Conservation (phyloP, 768 basidiomycete genomes). For the Agrocybe pediades region DNA sequence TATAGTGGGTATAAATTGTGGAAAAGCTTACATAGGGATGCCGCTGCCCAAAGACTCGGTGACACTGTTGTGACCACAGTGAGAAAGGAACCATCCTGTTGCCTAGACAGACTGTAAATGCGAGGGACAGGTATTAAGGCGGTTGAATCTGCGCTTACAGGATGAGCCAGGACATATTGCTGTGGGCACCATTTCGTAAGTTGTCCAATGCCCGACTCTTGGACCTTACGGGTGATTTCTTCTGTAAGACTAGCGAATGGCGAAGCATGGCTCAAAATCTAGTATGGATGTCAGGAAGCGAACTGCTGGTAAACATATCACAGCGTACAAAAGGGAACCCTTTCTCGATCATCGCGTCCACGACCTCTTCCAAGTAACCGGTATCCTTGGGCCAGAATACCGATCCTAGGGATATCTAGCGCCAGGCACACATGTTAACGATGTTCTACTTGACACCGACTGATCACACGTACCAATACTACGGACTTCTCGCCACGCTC, state of each 20-base stretch:
- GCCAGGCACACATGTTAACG: background rate
- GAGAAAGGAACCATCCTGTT: slow-evolving; percentile 10
- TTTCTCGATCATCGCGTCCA: slow-evolving; percentile 7
- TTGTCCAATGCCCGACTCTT: background rate
- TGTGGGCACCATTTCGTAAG: slow-evolving; percentile 2
- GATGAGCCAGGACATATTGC: slow-evolving; percentile 3
- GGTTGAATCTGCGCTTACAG: background rate
- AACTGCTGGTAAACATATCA: background rate
- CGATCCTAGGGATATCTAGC: slow-evolving; percentile 6
- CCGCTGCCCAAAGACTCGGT: slow-evolving; percentile 7
- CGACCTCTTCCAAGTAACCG: slow-evolving; percentile 3
- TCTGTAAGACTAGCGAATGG: background rate
- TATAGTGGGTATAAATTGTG: background rate
- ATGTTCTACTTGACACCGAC: background rate
- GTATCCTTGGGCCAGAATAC: background rate
- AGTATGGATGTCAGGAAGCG: background rate
- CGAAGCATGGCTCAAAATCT: background rate
- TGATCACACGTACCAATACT: slow-evolving; percentile 1
- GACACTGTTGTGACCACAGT: slow-evolving; percentile 10
- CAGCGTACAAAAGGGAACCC: slow-evolving; percentile 2
- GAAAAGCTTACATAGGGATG: slow-evolving; percentile 5
- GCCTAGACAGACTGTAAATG: background rate
- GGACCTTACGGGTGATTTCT: background rate
- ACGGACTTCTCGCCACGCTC: slow-evolving; percentile 4
- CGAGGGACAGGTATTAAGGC: background rate